Conservation (phyloP, 371 early-diverging fungal genomes). For the Entomophthora muscae region DNA sequence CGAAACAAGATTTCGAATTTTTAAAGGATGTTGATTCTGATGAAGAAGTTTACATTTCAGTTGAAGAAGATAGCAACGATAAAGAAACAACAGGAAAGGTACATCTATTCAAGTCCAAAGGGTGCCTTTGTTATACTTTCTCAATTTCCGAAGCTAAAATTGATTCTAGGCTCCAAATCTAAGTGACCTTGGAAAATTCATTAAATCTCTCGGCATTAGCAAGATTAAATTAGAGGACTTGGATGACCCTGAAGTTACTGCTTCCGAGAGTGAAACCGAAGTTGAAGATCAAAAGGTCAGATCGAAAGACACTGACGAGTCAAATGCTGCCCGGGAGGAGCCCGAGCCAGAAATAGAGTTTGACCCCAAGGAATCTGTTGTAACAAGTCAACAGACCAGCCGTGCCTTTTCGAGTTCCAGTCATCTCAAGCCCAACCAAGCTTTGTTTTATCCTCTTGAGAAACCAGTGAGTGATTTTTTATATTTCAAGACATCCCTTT, state of each 20-base stretch:
- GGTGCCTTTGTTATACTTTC: too few species aligned
- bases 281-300: neutral
- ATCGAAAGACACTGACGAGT: neutral
- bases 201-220: conserved; percentile 1
- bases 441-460: neutral
- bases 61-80: conserved; percentile 8
- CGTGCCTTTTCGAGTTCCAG: neutral
- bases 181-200: neutral
- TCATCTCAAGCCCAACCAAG: neutral
- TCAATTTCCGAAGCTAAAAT: too few species aligned
- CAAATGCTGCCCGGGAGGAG: neutral
- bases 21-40: conserved; percentile 19
- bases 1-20: conserved; percentile 19
- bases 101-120: too few species aligned
- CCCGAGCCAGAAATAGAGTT: neutral
- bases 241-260: neutral
- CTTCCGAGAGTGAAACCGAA: neutral
- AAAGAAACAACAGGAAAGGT: neutral
- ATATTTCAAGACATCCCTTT: too few species aligned
- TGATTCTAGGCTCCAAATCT: conserved; percentile 1
- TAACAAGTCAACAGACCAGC: neutral
- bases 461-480: neutral
- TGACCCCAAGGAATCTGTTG: neutral
- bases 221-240: conserved; percentile 5
- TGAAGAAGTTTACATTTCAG: conserved; percentile 12